Evolutionary conservation across 2,329 filamentous ascomycete species (phyloP), one percentile per base, ranked within the genome.

Genomic region (Epichloe gansuensis): DNA sequence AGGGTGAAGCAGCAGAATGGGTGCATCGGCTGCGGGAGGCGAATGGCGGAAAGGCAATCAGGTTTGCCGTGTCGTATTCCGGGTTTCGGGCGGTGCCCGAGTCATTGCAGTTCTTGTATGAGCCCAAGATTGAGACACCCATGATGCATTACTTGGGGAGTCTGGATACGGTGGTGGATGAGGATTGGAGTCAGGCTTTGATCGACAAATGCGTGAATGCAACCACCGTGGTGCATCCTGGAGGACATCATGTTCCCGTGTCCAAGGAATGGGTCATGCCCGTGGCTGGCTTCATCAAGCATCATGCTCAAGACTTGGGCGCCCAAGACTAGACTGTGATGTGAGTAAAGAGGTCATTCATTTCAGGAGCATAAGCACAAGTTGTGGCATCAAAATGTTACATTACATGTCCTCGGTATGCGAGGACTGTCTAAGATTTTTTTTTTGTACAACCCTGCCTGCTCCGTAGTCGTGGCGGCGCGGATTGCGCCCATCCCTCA

Each of bases 161-260:
- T 51, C 71, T 95, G 59, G 91, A 96, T 70, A 88, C 85, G 3
- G 87, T 96, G 1, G 90, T 97, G 0, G 87, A 89, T 35, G 90
- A 96, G 71, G 68, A 68, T 50, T 73, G 87, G 61, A 87, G 81
- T 64, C 72, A 78, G 60, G 77, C 73, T 23, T 68, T 96, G 53
- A 75, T 86, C 3, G 81, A 89, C 25, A 74, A 71, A 53, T 89
- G 78, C 65, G 75, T 65, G 56, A 74, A 74, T 57, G 71, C 74
- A 0, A 45, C 73, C 62, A 73, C 80, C 57, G 63, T 80, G 59
- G 77, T 85, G 60, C 89, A 95, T 67, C 90, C 91, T 1, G 91
- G 91, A 7, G 90, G 90, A 0, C 91, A 97, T 66, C 89, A 95
- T 62, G 78, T 96, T 61, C 91, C 91, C 0, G 82, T 89, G 54